phyloP scores from a whole-genome alignment of 179 eudicot species.

The Kewa caespitosa region DNA sequence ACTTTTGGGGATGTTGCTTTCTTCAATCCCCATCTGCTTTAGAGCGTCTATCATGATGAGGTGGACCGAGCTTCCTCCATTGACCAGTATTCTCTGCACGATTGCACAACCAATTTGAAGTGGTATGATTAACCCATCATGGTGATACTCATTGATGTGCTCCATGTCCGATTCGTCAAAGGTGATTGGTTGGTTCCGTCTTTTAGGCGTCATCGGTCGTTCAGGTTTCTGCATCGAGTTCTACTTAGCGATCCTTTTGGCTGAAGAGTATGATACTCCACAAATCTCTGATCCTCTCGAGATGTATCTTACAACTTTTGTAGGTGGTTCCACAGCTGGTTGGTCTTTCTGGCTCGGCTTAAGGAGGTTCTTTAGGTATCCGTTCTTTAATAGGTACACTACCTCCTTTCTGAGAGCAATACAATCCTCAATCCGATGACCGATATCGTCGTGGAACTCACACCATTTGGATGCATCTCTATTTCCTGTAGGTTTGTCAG shows the following conservation, averaged over 20 bases:
- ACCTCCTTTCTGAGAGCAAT: too few relatives aligned
- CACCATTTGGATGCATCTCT: too few relatives aligned
- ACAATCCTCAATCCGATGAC: too few relatives aligned
- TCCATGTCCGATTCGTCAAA: background rate
- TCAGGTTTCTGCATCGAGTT: background rate
- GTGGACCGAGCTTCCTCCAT: constrained; percentile 5
- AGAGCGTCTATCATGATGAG: background rate
- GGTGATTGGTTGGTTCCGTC: too few relatives aligned
- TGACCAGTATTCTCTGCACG: background rate
- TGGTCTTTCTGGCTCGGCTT: background rate
- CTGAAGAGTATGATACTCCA: too few relatives aligned
- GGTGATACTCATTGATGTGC: too few relatives aligned
- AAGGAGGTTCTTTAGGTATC: background rate
- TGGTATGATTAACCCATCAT: background rate
- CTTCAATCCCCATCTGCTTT: background rate
- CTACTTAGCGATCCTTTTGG: background rate
- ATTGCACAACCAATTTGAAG: background rate
- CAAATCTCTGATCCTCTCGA: too few relatives aligned
- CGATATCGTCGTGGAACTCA: too few relatives aligned
- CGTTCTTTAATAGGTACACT: background rate
- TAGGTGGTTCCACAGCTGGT: background rate
- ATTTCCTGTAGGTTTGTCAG: too few relatives aligned
- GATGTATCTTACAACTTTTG: background rate
- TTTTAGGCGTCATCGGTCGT: background rate
- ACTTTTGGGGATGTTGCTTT: background rate